These are phyloP conservation scores for Phytophthora chlamydospora DNA, from an alignment of 352 stramenopile species.

Conservation along the genomic window DNA sequence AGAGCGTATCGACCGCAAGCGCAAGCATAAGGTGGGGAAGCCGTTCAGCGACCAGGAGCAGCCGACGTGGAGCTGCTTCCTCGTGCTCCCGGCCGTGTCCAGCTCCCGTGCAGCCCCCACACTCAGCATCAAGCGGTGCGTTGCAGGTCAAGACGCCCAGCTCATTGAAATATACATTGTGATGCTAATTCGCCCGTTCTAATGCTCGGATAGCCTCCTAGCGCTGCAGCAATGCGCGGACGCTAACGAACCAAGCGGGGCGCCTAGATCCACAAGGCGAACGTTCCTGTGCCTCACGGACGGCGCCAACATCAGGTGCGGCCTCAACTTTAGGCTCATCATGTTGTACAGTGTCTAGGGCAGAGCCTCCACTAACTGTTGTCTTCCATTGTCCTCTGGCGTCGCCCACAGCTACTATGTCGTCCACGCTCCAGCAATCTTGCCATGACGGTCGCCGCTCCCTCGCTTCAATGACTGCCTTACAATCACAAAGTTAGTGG, in stretches of 20 bases:
- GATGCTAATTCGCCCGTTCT: not conserved
- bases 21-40: constrained; percentile 34
- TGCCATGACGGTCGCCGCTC: constrained; percentile 20
- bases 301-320: constrained; percentile 55
- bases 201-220: constrained; percentile 30
- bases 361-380: constrained; percentile 1
- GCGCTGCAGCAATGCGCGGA: constrained; percentile 42
- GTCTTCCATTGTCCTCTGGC: not conserved
- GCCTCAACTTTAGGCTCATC: too few species aligned
- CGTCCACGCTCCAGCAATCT: constrained; percentile 32
- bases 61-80: constrained; percentile 38
- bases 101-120: constrained; percentile 6
- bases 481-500: constrained; percentile 6
- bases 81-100: constrained; percentile 40
- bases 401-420: constrained; percentile 49
- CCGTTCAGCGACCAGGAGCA: constrained; percentile 5
- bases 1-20: constrained; percentile 46
- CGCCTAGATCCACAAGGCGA: constrained; percentile 15
- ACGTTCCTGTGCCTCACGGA: constrained; percentile 59
- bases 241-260: constrained; percentile 15
- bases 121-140: constrained; percentile 53
- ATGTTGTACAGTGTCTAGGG: not conserved
- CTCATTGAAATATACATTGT: not conserved
- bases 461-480: constrained; percentile 16
- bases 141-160: not conserved